Evolutionary conservation across 768 basidiomycete genomes (phyloP), one percentile per base, ranked within the genome.

Genomic region (Pulveroboletus sp.): DNA sequence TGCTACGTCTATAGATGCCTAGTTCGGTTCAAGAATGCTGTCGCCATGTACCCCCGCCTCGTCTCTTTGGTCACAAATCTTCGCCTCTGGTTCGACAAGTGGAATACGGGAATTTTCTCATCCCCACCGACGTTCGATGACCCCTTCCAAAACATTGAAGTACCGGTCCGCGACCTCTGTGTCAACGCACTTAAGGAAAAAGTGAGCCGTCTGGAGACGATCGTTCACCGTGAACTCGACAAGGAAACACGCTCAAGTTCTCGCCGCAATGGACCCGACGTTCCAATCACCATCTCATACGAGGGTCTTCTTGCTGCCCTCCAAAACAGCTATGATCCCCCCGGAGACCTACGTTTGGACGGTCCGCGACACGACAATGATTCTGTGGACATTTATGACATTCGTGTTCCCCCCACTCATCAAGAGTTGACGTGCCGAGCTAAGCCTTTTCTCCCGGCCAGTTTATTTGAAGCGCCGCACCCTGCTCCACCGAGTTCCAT

Each of bases 301-400:
- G 66, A 74, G 54, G 76, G 74, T 43, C 44, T 77, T 36, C 28
- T 69, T 46, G 61, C 73, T 46, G 69, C 76, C 10, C 55, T 76
- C 54, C 57, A 63, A 35, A 62, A 65, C 21, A 66, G 58, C 5
- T 85, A 79, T 53, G 76, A 81, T 27, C 78, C 78, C 4, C 84
- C 85, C 0, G 84, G 84, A 8, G 60, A 59, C 0, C 64, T 77
- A 2, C 76, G 78, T 10, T 27, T 46, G 1, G 73, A 69, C 0
- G 83, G 83, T 0, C 73, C 76, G 0, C 76, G 87, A 1, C 86
- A 89, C 51, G 80, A 89, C 60, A 89, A 89, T 47, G 86, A 88
- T 56, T 71, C 66, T 39, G 60, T 66, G 24, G 73, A 81, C 33
- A 82, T 89, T 9, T 24, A 58, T 2, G 68, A 79, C 2, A 85